A percentile compares a stretch with the other conserved stretches of the same genome.
Conservation (phyloP, 306 rosid genomes). For the Adenanthera pavonina region DNA sequence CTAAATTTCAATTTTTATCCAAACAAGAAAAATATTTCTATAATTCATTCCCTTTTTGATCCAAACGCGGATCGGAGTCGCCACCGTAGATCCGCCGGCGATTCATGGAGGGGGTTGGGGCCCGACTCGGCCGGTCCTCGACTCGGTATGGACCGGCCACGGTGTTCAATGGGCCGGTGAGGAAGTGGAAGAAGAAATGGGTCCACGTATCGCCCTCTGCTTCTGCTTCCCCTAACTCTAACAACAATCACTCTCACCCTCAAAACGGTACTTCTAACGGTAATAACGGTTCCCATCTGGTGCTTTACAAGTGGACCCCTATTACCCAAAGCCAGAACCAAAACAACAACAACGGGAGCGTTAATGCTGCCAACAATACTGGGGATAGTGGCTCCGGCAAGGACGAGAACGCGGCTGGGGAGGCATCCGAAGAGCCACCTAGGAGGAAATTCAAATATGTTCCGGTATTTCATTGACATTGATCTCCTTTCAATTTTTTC, state of each 20-base stretch:
- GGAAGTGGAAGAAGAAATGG: conserved; percentile 99
- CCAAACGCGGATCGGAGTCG: conserved; percentile 53
- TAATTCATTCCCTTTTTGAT: background rate
- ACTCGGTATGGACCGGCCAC: conserved; percentile 97
- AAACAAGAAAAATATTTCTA: background rate
- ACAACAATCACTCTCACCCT: conserved; percentile 39
- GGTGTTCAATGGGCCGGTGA: conserved; percentile 93
- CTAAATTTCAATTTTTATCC: conserved; percentile 11
- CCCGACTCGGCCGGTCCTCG: conserved; percentile 93
- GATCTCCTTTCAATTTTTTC: background rate
- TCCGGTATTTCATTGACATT: conserved; percentile 61
- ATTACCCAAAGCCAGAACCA: conserved; percentile 73
- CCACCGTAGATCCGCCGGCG: conserved; percentile 48
- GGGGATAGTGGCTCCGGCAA: conserved; percentile 43
- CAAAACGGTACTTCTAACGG: conserved; percentile 57
- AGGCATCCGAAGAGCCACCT: conserved; percentile 69
- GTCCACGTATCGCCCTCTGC: conserved; percentile 73
- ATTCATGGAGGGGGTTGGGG: conserved; percentile 94
- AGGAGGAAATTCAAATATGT: conserved; percentile 86
- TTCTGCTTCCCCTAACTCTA: conserved; percentile 44
- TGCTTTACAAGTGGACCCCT: conserved; percentile 94
- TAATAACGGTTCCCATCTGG: conserved; percentile 79
- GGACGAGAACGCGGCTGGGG: conserved; percentile 35
- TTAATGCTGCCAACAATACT: conserved; percentile 9
- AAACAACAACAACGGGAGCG: conserved; percentile 21